A percentile compares a stretch with the other conserved stretches of the same genome.
These are phyloP conservation scores for Gymnopilus junonius DNA, from an alignment of 768 basidiomycete species.

Conservation along the genomic window DNA sequence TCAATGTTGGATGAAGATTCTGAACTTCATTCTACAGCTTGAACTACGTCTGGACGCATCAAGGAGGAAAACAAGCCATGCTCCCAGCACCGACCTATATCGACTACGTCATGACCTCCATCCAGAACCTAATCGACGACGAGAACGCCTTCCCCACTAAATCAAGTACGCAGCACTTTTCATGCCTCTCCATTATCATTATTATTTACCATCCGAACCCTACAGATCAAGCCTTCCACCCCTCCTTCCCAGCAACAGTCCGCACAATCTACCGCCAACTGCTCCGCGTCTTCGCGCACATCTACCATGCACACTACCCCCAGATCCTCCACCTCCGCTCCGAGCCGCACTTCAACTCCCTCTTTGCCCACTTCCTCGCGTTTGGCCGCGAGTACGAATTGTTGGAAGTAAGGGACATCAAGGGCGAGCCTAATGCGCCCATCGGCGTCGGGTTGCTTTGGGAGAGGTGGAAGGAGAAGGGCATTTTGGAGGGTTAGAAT, in stretches of 20 bases:
- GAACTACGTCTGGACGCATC: slow-evolving; percentile 95
- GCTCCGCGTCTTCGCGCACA: slow-evolving; percentile 94
- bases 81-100: slow-evolving; percentile 95
- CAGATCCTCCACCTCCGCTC: slow-evolving; percentile 91
- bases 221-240: slow-evolving; percentile 83
- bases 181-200: too few species aligned
- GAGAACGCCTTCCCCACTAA: slow-evolving; percentile 95
- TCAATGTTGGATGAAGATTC: not conserved
- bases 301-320: slow-evolving; percentile 93
- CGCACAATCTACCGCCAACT: slow-evolving; percentile 97
- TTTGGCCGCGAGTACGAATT: slow-evolving; percentile 95
- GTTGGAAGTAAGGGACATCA: slow-evolving; percentile 87
- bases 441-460: slow-evolving; percentile 82
- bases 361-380: slow-evolving; percentile 97
- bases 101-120: slow-evolving; percentile 97
- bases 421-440: slow-evolving; percentile 59
- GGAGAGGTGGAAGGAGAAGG: slow-evolving; percentile 92
- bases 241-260: slow-evolving; percentile 84
- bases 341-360: slow-evolving; percentile 95
- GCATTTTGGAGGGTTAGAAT: slow-evolving; percentile 58
- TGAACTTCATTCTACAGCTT: slow-evolving; percentile 49
- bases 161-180: slow-evolving; percentile 84
- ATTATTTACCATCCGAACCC: not conserved
- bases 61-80: slow-evolving; percentile 84
- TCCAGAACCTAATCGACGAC: slow-evolving; percentile 93